phyloP scores from a whole-genome alignment of 345 rosid species.

The Eucalyptus erythrocorys region DNA sequence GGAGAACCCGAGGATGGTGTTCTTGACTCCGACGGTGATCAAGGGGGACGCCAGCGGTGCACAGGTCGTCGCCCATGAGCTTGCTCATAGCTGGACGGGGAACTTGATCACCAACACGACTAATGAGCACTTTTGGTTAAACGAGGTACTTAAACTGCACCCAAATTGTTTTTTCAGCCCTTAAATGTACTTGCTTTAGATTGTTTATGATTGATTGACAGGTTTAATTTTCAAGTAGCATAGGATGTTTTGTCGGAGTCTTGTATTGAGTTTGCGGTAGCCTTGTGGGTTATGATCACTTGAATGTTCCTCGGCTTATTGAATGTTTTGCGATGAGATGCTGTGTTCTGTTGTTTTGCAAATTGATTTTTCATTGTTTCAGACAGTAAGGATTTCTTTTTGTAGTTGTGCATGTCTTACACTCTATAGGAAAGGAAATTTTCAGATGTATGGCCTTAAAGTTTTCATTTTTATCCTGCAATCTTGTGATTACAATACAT shows the following conservation, averaged over 20 bases:
- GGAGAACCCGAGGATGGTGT: conserved; percentile 91
- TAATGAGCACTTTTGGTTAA: conserved; percentile 93
- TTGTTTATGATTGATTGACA: not conserved
- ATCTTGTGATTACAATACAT: not conserved
- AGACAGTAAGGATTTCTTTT: not conserved
- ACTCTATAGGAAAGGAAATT: not conserved
- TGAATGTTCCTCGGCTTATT: not conserved
- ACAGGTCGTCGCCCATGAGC: conserved; percentile 83
- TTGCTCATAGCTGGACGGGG: conserved; percentile 95
- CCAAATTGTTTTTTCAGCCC: not conserved
- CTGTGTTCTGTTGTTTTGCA: not conserved
- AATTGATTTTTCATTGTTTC: not conserved
- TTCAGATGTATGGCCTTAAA: not conserved
- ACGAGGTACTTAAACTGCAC: conserved; percentile 44
- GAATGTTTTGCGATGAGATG: not conserved
- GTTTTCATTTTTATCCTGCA: not conserved
- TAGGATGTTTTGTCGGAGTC: not conserved
- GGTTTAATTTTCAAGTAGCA: not conserved
- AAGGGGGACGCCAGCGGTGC: conserved; percentile 89
- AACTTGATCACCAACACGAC: conserved; percentile 80
- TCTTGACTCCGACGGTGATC: conserved; percentile 82
- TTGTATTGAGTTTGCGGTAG: not conserved
- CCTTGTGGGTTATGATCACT: not conserved
- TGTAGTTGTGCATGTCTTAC: not conserved
- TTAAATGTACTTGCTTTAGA: not conserved